phyloP scores from a whole-genome alignment of 2,329 filamentous ascomycete species.

The Hymenoscyphus albidus region DNA sequence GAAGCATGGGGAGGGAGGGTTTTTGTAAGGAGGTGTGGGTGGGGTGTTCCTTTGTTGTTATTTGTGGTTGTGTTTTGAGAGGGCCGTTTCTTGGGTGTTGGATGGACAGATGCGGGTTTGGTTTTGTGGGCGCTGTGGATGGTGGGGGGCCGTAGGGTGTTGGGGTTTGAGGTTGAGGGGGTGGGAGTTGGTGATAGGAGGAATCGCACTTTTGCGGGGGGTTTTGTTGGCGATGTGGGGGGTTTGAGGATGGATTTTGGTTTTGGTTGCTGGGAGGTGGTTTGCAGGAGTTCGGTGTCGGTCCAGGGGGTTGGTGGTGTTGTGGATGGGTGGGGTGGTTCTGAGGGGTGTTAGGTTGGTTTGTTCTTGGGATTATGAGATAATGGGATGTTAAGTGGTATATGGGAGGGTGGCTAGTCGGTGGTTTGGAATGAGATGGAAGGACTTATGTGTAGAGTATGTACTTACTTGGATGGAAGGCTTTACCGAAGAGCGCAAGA shows the following conservation, averaged over 20 bases:
- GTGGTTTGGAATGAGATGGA: not conserved
- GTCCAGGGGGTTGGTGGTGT: not conserved
- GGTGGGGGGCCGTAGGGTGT: too few species aligned
- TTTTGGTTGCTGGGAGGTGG: not conserved
- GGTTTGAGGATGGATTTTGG: not conserved
- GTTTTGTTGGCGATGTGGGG: not conserved
- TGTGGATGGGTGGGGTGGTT: not conserved
- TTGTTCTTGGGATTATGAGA: not conserved
- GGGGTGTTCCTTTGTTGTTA: too few species aligned
- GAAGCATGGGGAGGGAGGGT: too few species aligned
- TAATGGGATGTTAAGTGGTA: not conserved
- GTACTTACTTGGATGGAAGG: not conserved
- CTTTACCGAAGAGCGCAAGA: not conserved
- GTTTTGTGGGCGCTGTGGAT: too few species aligned
- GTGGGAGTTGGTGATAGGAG: too few species aligned
- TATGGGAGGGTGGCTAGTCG: not conserved
- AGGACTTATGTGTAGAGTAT: not conserved
- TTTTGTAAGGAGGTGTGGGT: too few species aligned
- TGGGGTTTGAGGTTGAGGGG: too few species aligned
- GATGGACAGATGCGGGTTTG: too few species aligned
- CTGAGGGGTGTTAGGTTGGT: not conserved
- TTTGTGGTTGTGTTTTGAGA: too few species aligned
- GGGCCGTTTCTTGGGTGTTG: too few species aligned
- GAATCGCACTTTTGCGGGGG: not conserved
- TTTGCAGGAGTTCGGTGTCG: not conserved